phyloP scores from a whole-genome alignment of 176 grass and related monocot species.

The Puya raimondii region DNA sequence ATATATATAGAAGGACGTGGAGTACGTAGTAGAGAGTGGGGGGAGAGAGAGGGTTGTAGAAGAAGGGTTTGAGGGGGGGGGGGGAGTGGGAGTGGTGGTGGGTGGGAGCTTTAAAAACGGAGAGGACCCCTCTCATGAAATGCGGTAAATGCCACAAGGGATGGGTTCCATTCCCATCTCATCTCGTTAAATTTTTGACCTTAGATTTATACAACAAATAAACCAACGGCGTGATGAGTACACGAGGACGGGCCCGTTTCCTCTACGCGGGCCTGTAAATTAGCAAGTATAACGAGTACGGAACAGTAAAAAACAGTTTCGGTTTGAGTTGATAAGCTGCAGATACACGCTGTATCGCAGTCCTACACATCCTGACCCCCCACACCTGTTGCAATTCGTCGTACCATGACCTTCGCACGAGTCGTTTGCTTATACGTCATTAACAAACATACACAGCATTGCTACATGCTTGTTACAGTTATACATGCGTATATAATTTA shows the following conservation, averaged over 20 bases:
- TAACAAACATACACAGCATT: too few species aligned
- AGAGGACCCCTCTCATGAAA: conserved; percentile 19
- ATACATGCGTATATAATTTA: too few species aligned
- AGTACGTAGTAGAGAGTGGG: conserved; percentile 6
- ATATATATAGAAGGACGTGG: conserved; percentile 7
- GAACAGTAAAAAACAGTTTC: neutral
- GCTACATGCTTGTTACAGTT: too few species aligned
- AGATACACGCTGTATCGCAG: too few species aligned
- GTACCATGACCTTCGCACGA: too few species aligned
- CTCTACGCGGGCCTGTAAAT: neutral
- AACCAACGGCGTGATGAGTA: conserved; percentile 7
- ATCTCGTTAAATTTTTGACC: neutral
- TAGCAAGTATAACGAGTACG: neutral
- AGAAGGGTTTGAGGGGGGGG: neutral
- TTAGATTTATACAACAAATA: neutral
- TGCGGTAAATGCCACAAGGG: conserved; percentile 13
- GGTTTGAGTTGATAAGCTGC: neutral
- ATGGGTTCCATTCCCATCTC: neutral
- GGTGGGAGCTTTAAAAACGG: conserved; percentile 34
- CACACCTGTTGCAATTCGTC: too few species aligned
- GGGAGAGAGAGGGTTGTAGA: neutral
- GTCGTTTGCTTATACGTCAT: too few species aligned
- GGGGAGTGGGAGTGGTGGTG: neutral
- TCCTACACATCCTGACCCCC: too few species aligned
- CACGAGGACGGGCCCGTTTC: conserved; percentile 16